Evolutionary conservation across 805 yeast species (phyloP), one percentile per base, ranked within the genome.

Genomic region (Wickerhamomyces rabaulensis): DNA sequence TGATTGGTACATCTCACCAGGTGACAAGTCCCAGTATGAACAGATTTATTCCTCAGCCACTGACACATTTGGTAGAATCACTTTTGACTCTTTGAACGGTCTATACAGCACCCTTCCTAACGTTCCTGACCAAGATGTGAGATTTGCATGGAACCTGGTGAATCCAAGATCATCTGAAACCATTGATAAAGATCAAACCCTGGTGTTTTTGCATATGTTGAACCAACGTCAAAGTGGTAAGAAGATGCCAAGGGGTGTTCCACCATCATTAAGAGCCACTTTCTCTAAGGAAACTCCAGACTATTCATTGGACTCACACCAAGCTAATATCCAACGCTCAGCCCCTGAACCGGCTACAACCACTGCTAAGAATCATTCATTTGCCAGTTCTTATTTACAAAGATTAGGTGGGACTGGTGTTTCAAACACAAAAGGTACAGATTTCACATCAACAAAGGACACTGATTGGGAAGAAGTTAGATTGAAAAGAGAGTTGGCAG

Each of bases 1-100:
- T 61, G 96, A 91, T 63, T 94, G 99, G 99, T 94, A 94, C 68
- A 90, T 94, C 54, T 82, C 96, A 4, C 98, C 97, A 20, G 76
- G 82, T 9, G 98, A 94, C 59, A 80, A 82, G 60, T 56, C 79
- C 2, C 78, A 84, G 15, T 94, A 94, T 66, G 92, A 87, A 60
- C 73, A 84, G 27, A 79, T 94, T 29, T 87, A 90, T 62, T 72
- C 82, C 35, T 75, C 84, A 23, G 81, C 88, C 44, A 69, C 86
- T 43, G 97, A 92, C 67, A 69, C 75, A 29, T 83, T 78, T 52
- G 98, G 98, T 9, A 74, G 95, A 50, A 81, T 90, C 39, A 74
- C 82, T 31, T 92, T 86, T 61, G 83, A 83, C 37, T 74, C 91
- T 2, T 71, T 94, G 48, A 69, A 76, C 10, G 84, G 78, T 26